A percentile compares a stretch with the other conserved stretches of the same genome.
These are phyloP conservation scores for Hypoxylon perforatum DNA, from an alignment of 495 filamentous ascomycete genomes.

Conservation along the genomic window DNA sequence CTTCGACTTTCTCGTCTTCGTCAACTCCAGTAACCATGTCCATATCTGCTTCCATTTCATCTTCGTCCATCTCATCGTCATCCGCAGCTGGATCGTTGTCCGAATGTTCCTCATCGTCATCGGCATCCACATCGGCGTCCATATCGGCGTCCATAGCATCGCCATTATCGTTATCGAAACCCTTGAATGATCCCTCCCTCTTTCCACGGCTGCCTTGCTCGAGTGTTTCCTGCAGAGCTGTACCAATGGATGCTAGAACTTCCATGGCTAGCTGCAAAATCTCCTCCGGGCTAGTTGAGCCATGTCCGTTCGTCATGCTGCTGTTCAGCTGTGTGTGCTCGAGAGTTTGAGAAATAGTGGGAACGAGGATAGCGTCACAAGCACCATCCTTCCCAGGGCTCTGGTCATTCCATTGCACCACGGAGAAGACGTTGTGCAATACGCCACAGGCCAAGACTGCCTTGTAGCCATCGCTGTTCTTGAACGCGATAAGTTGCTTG, in stretches of 20 bases:
- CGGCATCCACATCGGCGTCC: constrained; percentile 42
- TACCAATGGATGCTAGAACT: constrained; percentile 68
- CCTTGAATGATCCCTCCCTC: constrained; percentile 45
- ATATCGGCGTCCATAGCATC: background rate
- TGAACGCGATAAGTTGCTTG: constrained; percentile 50
- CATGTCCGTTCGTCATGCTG: constrained; percentile 42
- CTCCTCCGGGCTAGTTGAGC: constrained; percentile 42
- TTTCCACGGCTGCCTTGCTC: constrained; percentile 51
- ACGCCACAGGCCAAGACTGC: constrained; percentile 62
- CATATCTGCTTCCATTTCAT: constrained; percentile 68
- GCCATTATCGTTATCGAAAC: constrained; percentile 34
- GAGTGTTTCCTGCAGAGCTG: constrained; percentile 59
- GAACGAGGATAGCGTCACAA: constrained; percentile 60
- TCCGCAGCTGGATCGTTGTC: constrained; percentile 46
- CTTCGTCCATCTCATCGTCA: constrained; percentile 50
- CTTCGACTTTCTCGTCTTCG: constrained; percentile 47
- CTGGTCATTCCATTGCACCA: constrained; percentile 60
- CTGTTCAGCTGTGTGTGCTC: constrained; percentile 42
- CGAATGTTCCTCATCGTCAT: constrained; percentile 38
- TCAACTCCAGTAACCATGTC: constrained; percentile 64
- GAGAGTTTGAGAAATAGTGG: constrained; percentile 52
- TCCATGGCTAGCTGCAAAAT: constrained; percentile 63
- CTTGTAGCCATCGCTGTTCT: constrained; percentile 46
- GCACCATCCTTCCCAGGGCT: constrained; percentile 57
- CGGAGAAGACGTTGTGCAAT: constrained; percentile 63